Base-by-base conservation (phyloP, 495 filamentous ascomycete genomes). In the Penicillium simplicissimum region DNA sequence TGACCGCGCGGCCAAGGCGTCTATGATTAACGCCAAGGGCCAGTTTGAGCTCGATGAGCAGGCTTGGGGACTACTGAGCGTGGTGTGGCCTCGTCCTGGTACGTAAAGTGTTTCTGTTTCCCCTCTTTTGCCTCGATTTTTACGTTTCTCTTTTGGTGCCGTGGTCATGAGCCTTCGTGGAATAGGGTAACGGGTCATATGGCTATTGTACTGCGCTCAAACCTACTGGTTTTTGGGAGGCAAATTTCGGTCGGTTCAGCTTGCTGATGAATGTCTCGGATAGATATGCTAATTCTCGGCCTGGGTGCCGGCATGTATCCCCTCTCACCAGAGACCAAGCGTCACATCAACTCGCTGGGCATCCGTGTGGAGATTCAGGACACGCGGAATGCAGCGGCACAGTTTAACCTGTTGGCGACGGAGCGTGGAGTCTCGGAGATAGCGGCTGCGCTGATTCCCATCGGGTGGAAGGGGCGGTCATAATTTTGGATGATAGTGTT, bases 21-120 rank as follows among this genome's bases (percentile, higher is more conserved):
- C 66, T 48, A 79, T 95, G 73, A 65, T 89, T 13, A 96, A 96
- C 74, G 68, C 68, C 23, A 90, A 86, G 73, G 92, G 94, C 9
- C 87, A 93, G 69, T 94, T 90, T 84, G 91, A 96, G 67, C 80
- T 94, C 8, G 77, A 79, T 48, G 88, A 88, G 63, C 68, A 73
- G 51, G 88, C 78, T 35, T 96, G 92, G 82, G 93, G 90, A 0
- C 45, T 96, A 52, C 75, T 98, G 72, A 84, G 84, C 38, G 45
- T 93, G 62, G 80, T 96, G 28, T 96, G 90, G 90, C 95, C 95
- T 61, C 88, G 95, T 72, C 95, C 95, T 67, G 93, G 92, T 96
- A 77, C 58, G 87, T 80, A 53, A 47, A 59, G 47, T 52, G 33
- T 38, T 42, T 23, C 31, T 45, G 45, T 37, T 57, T 42, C 37